Evolutionary conservation across 1,139 yeast genomes (phyloP).

Genomic region (Geotrichum australiense): DNA sequence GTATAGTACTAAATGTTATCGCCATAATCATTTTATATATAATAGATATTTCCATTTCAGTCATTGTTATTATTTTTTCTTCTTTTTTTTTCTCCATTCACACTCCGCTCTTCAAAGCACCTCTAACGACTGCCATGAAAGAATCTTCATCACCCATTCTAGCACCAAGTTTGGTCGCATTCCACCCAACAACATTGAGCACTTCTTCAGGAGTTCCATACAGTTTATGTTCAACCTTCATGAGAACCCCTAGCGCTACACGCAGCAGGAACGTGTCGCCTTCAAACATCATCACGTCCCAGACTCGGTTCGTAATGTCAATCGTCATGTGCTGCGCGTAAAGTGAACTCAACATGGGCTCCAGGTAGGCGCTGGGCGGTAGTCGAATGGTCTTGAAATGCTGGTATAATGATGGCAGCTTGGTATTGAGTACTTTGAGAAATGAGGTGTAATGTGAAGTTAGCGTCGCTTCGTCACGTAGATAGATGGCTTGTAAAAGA

Average conservation of each 20-base stretch:
- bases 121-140: conserved; percentile 5
- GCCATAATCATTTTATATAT: neutral
- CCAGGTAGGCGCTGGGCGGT: conserved; percentile 34
- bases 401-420: conserved; percentile 41
- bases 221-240: conserved; percentile 44
- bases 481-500: conserved; percentile 28
- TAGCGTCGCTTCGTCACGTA: conserved; percentile 29
- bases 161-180: conserved; percentile 16
- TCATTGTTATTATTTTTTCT: neutral
- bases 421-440: conserved; percentile 40
- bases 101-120: conserved; percentile 2
- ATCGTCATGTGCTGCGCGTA: conserved; percentile 35
- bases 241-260: conserved; percentile 44
- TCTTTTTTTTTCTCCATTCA: neutral
- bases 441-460: conserved; percentile 39
- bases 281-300: conserved; percentile 59
- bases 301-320: conserved; percentile 38
- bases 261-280: conserved; percentile 48
- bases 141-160: conserved; percentile 6
- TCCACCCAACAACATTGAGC: conserved; percentile 33
- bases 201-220: conserved; percentile 47
- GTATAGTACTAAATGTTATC: no score
- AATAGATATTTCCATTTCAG: neutral
- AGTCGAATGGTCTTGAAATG: conserved; percentile 45
- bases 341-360: conserved; percentile 34